Evolutionary conservation across 352 stramenopile species (phyloP).

Genomic region (Phytopythium oedochilum): DNA sequence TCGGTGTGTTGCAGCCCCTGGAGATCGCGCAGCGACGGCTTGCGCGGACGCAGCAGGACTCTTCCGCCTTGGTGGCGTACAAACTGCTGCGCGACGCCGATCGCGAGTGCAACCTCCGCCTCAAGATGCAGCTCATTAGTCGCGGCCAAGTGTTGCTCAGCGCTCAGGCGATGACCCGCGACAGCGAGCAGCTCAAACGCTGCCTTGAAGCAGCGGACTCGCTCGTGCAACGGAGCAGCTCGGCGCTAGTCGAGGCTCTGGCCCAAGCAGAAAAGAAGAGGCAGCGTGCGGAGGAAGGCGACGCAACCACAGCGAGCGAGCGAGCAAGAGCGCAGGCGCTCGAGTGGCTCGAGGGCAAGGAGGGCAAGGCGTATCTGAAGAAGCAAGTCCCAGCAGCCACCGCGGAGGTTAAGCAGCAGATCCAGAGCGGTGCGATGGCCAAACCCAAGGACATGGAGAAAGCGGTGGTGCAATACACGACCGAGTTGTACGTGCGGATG

Average conservation of each 20-base stretch:
- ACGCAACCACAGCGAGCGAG: slow-evolving; percentile 14
- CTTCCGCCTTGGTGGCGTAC: slow-evolving; percentile 25
- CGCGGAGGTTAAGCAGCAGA: slow-evolving; percentile 43
- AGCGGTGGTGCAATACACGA: slow-evolving; percentile 23
- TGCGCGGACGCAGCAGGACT: slow-evolving; percentile 13
- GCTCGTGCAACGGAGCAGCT: slow-evolving; percentile 22
- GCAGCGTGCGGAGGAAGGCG: slow-evolving; percentile 26
- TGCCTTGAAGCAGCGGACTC: slow-evolving; percentile 22
- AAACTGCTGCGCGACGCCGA: slow-evolving; percentile 41
- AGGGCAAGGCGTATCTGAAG: slow-evolving; percentile 59
- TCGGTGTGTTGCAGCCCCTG: slow-evolving; percentile 23
- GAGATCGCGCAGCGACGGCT: slow-evolving; percentile 49
- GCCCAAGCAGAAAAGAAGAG: slow-evolving; percentile 28
- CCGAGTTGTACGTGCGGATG: slow-evolving; percentile 33
- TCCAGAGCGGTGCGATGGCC: slow-evolving; percentile 35
- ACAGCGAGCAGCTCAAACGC: slow-evolving; percentile 25
- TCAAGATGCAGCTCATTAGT: slow-evolving; percentile 55
- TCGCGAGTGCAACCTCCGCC: slow-evolving; percentile 45
- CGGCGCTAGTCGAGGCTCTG: slow-evolving; percentile 30
- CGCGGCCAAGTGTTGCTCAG: slow-evolving; percentile 22
- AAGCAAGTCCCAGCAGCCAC: slow-evolving; percentile 34
- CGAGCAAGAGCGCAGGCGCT: slow-evolving; percentile 15
- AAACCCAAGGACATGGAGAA: slow-evolving; percentile 61
- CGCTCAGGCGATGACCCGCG: neutral
- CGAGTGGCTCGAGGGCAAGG: slow-evolving; percentile 63